These are phyloP conservation scores for Porphyrellus cyaneotinctus DNA, from an alignment of 768 basidiomycete species.

Conservation along the genomic window DNA sequence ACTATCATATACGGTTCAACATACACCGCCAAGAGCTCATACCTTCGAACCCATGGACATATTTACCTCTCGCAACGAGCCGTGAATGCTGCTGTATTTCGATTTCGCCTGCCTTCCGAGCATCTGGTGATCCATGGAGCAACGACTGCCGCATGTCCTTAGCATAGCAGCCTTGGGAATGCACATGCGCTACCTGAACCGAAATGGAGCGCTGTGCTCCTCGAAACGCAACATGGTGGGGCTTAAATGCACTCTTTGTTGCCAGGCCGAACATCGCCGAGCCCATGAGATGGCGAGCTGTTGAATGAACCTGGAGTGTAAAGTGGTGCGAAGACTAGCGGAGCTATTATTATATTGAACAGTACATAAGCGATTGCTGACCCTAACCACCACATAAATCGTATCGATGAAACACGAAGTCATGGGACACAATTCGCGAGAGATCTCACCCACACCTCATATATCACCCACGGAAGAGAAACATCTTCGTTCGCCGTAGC, in stretches of 20 bases:
- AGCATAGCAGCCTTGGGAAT: slow-evolving; percentile 26
- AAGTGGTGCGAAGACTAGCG: slow-evolving; percentile 14
- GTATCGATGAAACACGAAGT: not conserved
- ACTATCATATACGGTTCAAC: slow-evolving; percentile 1
- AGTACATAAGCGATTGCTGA: no score
- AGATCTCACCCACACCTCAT: slow-evolving; percentile 40
- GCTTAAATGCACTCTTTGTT: slow-evolving; percentile 14
- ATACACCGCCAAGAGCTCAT: slow-evolving; percentile 1
- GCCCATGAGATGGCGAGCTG: slow-evolving; percentile 1
- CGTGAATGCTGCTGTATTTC: slow-evolving; percentile 80
- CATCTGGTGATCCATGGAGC: slow-evolving; percentile 91
- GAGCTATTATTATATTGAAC: slow-evolving; percentile 8
- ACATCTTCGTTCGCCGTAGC: slow-evolving; percentile 25
- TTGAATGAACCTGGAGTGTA: slow-evolving; percentile 5
- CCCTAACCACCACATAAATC: no score
- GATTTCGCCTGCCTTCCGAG: slow-evolving; percentile 75
- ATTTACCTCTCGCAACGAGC: slow-evolving; percentile 90
- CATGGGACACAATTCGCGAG: slow-evolving; percentile 1
- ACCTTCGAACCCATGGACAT: slow-evolving; percentile 89
- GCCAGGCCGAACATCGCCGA: slow-evolving; percentile 23
- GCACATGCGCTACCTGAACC: slow-evolving; percentile 48
- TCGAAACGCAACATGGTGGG: slow-evolving; percentile 10
- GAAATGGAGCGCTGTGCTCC: slow-evolving; percentile 49
- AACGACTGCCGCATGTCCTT: slow-evolving; percentile 53
- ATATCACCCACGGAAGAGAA: slow-evolving; percentile 34